A percentile compares a stretch with the other conserved stretches of the same genome.
These are phyloP conservation scores for Gaultheria prostrata DNA, from an alignment of 148 eudicot genomes.

Conservation along the genomic window DNA sequence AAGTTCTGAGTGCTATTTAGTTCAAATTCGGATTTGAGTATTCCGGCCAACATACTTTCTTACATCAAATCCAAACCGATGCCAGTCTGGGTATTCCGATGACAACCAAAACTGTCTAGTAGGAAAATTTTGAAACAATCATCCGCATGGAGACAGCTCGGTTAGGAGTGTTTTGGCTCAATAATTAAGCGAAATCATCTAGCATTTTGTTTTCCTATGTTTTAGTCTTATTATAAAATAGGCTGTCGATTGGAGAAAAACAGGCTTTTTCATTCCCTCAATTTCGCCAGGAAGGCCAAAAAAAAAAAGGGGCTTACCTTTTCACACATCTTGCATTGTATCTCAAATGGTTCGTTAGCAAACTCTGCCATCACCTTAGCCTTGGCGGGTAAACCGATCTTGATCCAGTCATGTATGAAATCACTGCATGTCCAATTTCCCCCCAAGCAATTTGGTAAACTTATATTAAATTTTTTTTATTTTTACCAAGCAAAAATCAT, in stretches of 20 bases:
- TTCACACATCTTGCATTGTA: background rate
- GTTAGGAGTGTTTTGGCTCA: too few species aligned
- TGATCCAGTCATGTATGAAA: conserved; percentile 33
- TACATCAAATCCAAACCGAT: too few species aligned
- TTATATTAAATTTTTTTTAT: background rate
- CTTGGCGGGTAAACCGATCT: conserved; percentile 27
- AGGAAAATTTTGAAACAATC: too few species aligned
- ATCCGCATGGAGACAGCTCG: too few species aligned
- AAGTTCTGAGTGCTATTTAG: too few species aligned
- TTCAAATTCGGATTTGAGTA: too few species aligned
- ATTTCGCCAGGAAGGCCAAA: background rate
- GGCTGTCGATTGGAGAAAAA: background rate
- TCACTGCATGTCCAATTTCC: conserved; percentile 22
- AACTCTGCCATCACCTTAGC: conserved; percentile 11
- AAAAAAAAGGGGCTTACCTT: background rate
- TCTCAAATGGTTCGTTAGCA: background rate
- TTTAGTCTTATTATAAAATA: background rate
- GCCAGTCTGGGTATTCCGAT: too few species aligned
- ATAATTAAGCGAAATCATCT: too few species aligned
- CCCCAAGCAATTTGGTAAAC: too few species aligned
- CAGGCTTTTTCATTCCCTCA: background rate
- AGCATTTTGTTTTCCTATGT: too few species aligned
- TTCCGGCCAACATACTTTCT: too few species aligned
- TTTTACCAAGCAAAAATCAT: background rate
- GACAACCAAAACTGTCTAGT: too few species aligned